These are phyloP conservation scores for Rhodomyrtus psidioides DNA, from an alignment of 441 rosid species.

Conservation along the genomic window DNA sequence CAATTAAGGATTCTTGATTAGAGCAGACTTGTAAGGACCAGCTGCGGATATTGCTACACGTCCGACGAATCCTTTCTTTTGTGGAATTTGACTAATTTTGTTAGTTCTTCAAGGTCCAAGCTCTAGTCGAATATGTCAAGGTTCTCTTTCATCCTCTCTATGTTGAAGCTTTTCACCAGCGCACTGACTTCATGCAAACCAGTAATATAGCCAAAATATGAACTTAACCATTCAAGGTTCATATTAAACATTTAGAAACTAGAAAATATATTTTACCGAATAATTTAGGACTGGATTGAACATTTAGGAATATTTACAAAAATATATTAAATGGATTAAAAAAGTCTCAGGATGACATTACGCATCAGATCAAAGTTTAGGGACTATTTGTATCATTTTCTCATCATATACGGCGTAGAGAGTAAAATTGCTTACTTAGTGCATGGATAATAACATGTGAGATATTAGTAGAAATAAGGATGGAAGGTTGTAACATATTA, in stretches of 20 bases:
- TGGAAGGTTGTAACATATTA: not conserved
- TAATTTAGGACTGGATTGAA: not conserved
- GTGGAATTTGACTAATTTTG: constrained; percentile 31
- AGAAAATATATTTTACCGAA: no score
- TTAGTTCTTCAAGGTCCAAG: constrained; percentile 20
- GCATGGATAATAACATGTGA: not conserved
- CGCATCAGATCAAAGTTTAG: no score
- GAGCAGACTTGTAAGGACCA: constrained; percentile 31
- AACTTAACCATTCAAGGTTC: not conserved
- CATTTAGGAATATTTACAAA: no score
- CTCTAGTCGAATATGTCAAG: constrained; percentile 40
- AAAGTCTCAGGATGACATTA: no score
- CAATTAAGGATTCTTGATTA: not conserved
- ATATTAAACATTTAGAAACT: no score
- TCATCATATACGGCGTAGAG: not conserved
- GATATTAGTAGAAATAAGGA: not conserved
- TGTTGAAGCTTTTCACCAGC: constrained; percentile 37
- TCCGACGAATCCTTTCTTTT: constrained; percentile 15
- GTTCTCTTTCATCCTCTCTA: constrained; percentile 39
- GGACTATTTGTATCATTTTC: no score
- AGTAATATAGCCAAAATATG: not conserved
- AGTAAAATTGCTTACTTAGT: not conserved
- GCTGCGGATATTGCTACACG: constrained; percentile 13
- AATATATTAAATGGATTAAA: no score
- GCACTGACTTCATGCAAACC: constrained; percentile 9